Conservation (phyloP, 1,284 basidiomycete species). For the Acaromyces ingoldii region DNA sequence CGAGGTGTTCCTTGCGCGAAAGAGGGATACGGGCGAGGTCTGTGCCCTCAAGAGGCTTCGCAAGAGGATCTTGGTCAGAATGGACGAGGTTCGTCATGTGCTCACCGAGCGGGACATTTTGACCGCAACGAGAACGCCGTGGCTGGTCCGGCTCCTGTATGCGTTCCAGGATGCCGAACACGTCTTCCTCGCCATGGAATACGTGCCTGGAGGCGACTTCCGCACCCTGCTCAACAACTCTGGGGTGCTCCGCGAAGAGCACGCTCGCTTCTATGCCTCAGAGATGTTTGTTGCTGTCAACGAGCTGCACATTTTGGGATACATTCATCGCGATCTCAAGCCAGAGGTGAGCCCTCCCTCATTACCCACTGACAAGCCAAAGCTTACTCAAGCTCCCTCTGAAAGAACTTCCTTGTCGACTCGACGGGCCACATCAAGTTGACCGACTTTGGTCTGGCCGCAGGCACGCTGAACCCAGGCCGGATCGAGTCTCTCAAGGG, state of each 20-base stretch:
- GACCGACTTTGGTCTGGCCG: conserved; percentile 96
- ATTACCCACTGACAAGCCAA: neutral
- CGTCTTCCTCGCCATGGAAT: conserved; percentile 58
- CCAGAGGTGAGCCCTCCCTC: conserved; percentile 60
- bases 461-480: conserved; percentile 89
- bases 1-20: conserved; percentile 49
- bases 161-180: conserved; percentile 49
- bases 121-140: conserved; percentile 48
- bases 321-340: conserved; percentile 83
- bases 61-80: conserved; percentile 49
- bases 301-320: conserved; percentile 45
- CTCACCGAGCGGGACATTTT: conserved; percentile 50
- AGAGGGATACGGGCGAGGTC: conserved; percentile 49
- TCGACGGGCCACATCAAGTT: conserved; percentile 93
- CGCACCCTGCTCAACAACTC: conserved; percentile 50
- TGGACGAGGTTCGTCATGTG: conserved; percentile 51
- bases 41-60: conserved; percentile 49
- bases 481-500: conserved; percentile 90
- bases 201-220: conserved; percentile 51
- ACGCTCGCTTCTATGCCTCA: conserved; percentile 49
- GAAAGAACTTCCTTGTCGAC: conserved; percentile 88
- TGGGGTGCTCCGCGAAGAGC: conserved; percentile 54
- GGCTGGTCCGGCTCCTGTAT: conserved; percentile 48
- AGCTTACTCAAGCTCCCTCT: neutral
- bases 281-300: conserved; percentile 52